Percentiles rank a stretch among this genome's conserved stretches.
These are phyloP conservation scores for Omphalea diandra DNA, from an alignment of 441 rosid genomes.

Conservation along the genomic window DNA sequence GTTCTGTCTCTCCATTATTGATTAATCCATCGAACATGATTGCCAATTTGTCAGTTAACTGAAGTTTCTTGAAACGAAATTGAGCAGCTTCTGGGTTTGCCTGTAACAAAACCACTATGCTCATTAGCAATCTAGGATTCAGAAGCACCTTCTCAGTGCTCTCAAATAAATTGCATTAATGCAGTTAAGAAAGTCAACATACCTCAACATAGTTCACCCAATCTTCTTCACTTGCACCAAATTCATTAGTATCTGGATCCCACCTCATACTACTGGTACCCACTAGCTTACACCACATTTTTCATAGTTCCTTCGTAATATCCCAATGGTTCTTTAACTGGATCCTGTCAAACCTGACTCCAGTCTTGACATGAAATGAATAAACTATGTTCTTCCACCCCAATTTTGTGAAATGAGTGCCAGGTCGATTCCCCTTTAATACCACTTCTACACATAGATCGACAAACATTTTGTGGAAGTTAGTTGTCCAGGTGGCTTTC, in stretches of 20 bases:
- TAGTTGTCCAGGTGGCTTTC: slow-evolving; percentile 39
- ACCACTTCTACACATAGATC: no score
- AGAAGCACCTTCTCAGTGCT: background rate
- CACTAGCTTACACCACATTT: background rate
- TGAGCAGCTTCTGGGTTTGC: slow-evolving; percentile 39
- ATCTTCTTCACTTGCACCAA: slow-evolving; percentile 42
- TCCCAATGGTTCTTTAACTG: background rate
- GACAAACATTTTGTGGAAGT: slow-evolving; percentile 26
- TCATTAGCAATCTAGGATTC: background rate
- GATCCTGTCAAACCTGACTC: background rate
- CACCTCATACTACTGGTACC: slow-evolving; percentile 33
- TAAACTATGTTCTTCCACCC: background rate
- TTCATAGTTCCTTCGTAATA: background rate
- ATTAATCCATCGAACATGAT: slow-evolving; percentile 34
- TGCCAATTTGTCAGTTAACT: slow-evolving; percentile 38
- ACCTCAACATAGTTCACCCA: slow-evolving; percentile 41
- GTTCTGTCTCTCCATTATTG: slow-evolving; percentile 31
- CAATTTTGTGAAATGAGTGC: background rate
- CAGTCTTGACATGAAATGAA: background rate
- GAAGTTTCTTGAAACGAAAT: slow-evolving; percentile 35
- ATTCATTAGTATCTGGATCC: slow-evolving; percentile 36
- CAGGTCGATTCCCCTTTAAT: background rate
- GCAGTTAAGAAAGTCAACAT: slow-evolving; percentile 1
- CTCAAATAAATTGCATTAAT: no score
- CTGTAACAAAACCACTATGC: slow-evolving; percentile 22